phyloP scores from a whole-genome alignment of 2,329 filamentous ascomycete genomes.

The Sporothrix humicola region DNA sequence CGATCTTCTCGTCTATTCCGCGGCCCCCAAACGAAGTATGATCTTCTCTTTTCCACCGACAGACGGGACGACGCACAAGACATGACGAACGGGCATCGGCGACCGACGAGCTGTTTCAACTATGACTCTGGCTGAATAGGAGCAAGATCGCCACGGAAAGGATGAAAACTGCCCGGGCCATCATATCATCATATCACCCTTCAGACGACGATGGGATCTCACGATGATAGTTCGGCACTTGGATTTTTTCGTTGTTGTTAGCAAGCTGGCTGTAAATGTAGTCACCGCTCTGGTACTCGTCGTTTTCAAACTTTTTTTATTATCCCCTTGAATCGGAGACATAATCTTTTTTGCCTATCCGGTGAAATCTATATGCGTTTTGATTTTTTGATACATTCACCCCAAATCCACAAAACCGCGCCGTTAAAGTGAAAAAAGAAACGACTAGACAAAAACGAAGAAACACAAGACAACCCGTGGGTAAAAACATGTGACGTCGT shows the following conservation, averaged over 20 bases:
- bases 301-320: conserved; percentile 5
- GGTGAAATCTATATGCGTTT: conserved; percentile 27
- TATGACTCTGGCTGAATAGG: conserved; percentile 1
- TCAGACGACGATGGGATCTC: not conserved
- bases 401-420: not conserved
- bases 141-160: not conserved
- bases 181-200: not conserved
- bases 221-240: not conserved
- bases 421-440: not conserved
- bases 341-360: conserved; percentile 16
- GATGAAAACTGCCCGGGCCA: not conserved
- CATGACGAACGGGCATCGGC: not conserved
- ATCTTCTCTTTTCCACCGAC: not conserved
- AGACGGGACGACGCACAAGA: not conserved
- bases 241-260: not conserved
- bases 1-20: conserved; percentile 2
- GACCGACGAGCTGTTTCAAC: conserved; percentile 9
- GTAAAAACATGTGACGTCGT: conserved; percentile 8
- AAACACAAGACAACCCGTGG: not conserved
- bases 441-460: conserved; percentile 14
- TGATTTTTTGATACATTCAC: conserved; percentile 20
- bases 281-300: too few species aligned
- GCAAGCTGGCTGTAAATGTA: too few species aligned
- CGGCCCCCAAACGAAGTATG: conserved; percentile 13
- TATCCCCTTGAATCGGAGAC: not conserved